phyloP scores from a whole-genome alignment of 306 rosid genomes.

The Canavalia gladiata region DNA sequence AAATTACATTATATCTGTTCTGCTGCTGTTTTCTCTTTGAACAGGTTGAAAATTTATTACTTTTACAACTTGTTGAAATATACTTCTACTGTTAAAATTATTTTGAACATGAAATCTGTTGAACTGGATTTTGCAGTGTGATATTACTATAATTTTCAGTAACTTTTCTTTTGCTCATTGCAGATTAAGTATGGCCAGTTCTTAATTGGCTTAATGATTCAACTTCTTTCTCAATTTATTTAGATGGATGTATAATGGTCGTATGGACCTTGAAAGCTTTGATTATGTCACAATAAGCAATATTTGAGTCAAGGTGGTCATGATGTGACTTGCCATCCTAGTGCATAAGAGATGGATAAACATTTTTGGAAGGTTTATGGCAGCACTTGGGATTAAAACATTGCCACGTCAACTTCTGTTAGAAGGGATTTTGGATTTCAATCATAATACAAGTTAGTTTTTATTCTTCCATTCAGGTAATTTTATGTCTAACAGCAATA shows the following conservation, averaged over 20 bases:
- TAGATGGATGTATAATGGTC: not conserved
- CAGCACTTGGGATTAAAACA: not conserved
- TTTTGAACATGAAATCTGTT: not conserved
- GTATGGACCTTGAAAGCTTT: not conserved
- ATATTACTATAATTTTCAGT: not conserved
- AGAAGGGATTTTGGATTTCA: constrained; percentile 32
- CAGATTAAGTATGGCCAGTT: constrained; percentile 21
- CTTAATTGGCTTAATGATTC: constrained; percentile 10
- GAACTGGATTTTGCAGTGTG: not conserved
- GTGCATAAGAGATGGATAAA: constrained; percentile 9
- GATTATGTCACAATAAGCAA: too few relatives aligned
- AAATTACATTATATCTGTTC: not conserved
- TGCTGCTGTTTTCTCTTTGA: not conserved
- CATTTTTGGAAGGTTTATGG: not conserved
- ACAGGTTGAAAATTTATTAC: not conserved
- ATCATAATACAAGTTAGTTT: constrained; percentile 32
- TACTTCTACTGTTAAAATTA: not conserved
- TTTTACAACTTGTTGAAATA: not conserved
- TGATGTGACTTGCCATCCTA: not conserved
- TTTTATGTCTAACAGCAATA: not conserved
- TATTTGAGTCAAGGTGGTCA: constrained; percentile 6
- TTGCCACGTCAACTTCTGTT: too few relatives aligned
- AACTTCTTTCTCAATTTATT: constrained; percentile 14
- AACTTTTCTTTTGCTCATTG: not conserved
- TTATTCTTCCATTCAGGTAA: constrained; percentile 19